Evolutionary conservation across 176 grass and related monocot genomes (phyloP).

Genomic region (bread wheat (Triticum aestivum)): IWGSC_CS_RefSeq_v2.1 NC_057797.1:209397882-209398381

Average conservation of each 20-base stretch:
- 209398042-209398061: not conserved
- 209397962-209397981: not conserved
- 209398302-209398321: not conserved
- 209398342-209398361: conserved; percentile 43
- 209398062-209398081: not conserved
- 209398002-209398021: not conserved
- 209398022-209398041: not conserved
- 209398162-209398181: not conserved
- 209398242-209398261: not conserved
- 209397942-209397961: not conserved
- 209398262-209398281: conserved; percentile 37
- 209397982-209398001: not conserved
- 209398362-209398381: conserved; percentile 12
- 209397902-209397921: too few relatives aligned
- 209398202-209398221: not conserved
- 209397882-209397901: too few relatives aligned
- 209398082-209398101: not conserved
- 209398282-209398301: conserved; percentile 27
- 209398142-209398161: not conserved
- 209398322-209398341: conserved; percentile 29
- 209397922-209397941: not conserved
- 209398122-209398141: not conserved
- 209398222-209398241: not conserved
- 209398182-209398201: not conserved
- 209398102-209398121: conserved; percentile 4